Evolutionary conservation across 805 yeast species (phyloP).

Genomic region (Kurtzmaniella cleridarum): DNA sequence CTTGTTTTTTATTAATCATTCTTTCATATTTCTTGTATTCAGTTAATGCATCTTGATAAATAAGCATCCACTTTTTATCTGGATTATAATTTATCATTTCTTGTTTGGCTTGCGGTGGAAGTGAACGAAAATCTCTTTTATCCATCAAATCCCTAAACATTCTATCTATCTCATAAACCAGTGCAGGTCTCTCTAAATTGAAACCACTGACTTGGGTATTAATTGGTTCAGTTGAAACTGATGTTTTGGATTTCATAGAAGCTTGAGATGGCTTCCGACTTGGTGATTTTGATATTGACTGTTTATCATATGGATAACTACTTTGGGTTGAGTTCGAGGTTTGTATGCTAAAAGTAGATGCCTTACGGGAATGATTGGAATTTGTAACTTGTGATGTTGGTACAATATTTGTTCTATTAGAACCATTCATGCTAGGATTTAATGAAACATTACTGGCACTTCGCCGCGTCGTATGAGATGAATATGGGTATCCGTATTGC

Average conservation of each 20-base stretch:
- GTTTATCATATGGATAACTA: slow-evolving; percentile 4
- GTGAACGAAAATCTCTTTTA: slow-evolving; percentile 66
- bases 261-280: slow-evolving; percentile 18
- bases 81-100: slow-evolving; percentile 72
- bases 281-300: slow-evolving; percentile 8
- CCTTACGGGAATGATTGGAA: slow-evolving; percentile 34
- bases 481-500: slow-evolving; percentile 9
- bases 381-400: slow-evolving; percentile 25
- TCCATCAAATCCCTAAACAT: slow-evolving; percentile 79
- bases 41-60: slow-evolving; percentile 77
- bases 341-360: slow-evolving; percentile 34
- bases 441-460: slow-evolving; percentile 1
- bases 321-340: slow-evolving; percentile 28
- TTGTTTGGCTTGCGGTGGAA: slow-evolving; percentile 67
- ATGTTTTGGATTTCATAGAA: slow-evolving; percentile 23
- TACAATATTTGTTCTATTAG: slow-evolving; percentile 17
- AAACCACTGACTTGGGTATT: slow-evolving; percentile 17
- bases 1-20: slow-evolving; percentile 19
- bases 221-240: slow-evolving; percentile 14
- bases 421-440: neutral
- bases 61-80: slow-evolving; percentile 87
- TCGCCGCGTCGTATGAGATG: neutral
- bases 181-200: slow-evolving; percentile 59
- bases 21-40: slow-evolving; percentile 55
- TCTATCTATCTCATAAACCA: slow-evolving; percentile 60